phyloP scores from a whole-genome alignment of 768 basidiomycete species.

The Agaricus sinodeliciosus region DNA sequence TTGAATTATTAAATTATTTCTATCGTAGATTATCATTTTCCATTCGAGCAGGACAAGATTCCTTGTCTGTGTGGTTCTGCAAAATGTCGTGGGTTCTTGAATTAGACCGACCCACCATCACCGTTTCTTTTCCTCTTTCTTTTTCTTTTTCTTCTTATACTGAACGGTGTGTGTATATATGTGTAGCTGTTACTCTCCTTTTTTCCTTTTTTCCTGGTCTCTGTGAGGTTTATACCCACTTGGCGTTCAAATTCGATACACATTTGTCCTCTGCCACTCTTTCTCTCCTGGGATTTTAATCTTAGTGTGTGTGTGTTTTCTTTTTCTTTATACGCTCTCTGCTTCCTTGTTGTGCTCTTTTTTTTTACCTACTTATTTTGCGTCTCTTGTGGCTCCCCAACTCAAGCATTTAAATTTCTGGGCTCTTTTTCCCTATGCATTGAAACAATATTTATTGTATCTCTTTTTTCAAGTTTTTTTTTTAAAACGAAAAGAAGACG shows the following conservation, averaged over 20 bases:
- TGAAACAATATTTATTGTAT: background rate
- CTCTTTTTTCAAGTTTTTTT: background rate
- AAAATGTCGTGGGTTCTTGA: conserved; percentile 93
- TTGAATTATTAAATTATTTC: background rate
- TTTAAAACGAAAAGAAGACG: background rate
- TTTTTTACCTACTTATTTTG: background rate
- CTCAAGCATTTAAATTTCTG: no score
- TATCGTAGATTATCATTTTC: conserved; percentile 91
- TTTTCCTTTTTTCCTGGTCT: conserved; percentile 9
- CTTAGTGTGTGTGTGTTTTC: background rate
- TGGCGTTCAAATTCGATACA: no score
- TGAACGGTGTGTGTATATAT: background rate
- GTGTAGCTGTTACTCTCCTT: background rate
- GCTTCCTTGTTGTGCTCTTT: background rate
- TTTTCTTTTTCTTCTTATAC: background rate
- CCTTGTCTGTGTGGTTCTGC: conserved; percentile 86
- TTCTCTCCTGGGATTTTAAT: background rate
- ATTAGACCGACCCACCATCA: conserved; percentile 42
- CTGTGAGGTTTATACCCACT: background rate
- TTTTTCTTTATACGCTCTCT: background rate
- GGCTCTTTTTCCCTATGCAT: background rate
- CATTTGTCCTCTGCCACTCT: background rate
- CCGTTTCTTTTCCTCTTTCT: background rate
- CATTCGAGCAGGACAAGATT: conserved; percentile 97
- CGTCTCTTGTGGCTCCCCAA: background rate